Base-by-base conservation (phyloP, 345 rosid genomes). In the Eucalyptus pumila region DNA sequence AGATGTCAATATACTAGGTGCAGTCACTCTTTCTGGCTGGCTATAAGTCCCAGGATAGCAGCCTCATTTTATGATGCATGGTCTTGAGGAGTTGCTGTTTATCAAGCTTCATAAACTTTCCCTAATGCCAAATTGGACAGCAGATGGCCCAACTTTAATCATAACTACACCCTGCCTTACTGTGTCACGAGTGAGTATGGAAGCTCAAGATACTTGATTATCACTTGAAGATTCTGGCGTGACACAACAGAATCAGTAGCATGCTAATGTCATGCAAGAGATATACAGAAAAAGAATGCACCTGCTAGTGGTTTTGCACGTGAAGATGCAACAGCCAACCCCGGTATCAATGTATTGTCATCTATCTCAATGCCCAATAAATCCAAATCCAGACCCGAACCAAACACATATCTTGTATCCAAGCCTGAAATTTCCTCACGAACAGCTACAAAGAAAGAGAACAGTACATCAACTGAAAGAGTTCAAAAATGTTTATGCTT, bases 261-360 rank as follows among this genome's bases (percentile, higher is more conserved):
- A 86, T 50, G 62, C 58, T 50, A 86, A 86, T 52, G 44, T 54
- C 62, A 52, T 30, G 48, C 56, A 52, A 17, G 52, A 62, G 48
- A 92, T 60, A n/a, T 6, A 51, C 42, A 14, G 21, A 50, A 65
- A 91, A 88, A 60, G 85, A 81, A 83, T 83, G 87, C 32, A 96
- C 99, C 99, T 92, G 98, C 99, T 52, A 97, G 91, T 58, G 98
- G 98, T 92, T 95, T 92, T 56, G 99, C 99, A 48, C 98, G 95
- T 45, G 98, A 95, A 89, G 99, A 91, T 89, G 99, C 96, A 89
- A 97, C 99, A 42, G 99, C 94, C 86, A 97, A 95, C 89, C 99
- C 99, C 11, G 99, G 99, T 91, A 97, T 95, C 93, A 95, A 87
- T 34, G 98, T 94, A 86, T 92, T 91, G 12, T 96, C 97, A 88